phyloP scores from a whole-genome alignment of 331 rosid genomes.

The Pyracantha coccinea region DNA sequence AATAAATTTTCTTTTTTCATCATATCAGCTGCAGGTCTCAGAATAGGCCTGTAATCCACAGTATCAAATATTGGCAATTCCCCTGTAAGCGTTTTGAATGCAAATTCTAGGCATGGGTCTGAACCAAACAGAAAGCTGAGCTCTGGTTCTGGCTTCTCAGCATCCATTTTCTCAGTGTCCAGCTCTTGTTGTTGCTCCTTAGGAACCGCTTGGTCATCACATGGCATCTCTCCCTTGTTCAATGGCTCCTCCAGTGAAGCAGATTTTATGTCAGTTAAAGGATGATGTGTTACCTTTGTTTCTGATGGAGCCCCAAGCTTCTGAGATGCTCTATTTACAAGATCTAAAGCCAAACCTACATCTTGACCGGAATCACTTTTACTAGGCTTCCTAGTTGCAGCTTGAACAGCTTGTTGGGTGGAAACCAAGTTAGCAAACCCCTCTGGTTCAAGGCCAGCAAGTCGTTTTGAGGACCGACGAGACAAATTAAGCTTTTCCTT shows the following conservation, averaged over 20 bases:
- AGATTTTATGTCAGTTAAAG: slow-evolving; percentile 18
- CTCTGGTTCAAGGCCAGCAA: slow-evolving; percentile 74
- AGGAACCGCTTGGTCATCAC: slow-evolving; percentile 13
- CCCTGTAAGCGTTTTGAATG: slow-evolving; percentile 73
- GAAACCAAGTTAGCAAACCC: slow-evolving; percentile 22
- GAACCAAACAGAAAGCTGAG: slow-evolving; percentile 56
- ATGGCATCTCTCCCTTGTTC: slow-evolving; percentile 1
- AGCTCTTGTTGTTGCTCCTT: slow-evolving; percentile 13
- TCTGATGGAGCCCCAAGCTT: slow-evolving; percentile 16
- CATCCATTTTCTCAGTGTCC: slow-evolving; percentile 28
- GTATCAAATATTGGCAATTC: slow-evolving; percentile 40
- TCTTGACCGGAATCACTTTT: slow-evolving; percentile 27
- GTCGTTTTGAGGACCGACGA: slow-evolving; percentile 60
- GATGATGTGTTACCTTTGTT: neutral
- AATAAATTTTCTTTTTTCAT: slow-evolving; percentile 11
- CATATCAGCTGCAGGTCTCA: slow-evolving; percentile 7
- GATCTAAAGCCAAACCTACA: slow-evolving; percentile 17
- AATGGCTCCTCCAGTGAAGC: slow-evolving; percentile 13
- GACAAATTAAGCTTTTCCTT: slow-evolving; percentile 38
- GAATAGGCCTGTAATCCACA: slow-evolving; percentile 11
- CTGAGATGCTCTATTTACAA: slow-evolving; percentile 16
- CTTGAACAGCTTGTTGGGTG: slow-evolving; percentile 46
- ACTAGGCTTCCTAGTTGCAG: slow-evolving; percentile 28
- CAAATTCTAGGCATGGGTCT: slow-evolving; percentile 64
- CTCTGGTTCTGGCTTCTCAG: slow-evolving; percentile 43